A percentile compares a stretch with the other conserved stretches of the same genome.
Evolutionary conservation across 2,329 filamentous ascomycete species (phyloP).

Genomic region (Aspergillus intermedius): DNA sequence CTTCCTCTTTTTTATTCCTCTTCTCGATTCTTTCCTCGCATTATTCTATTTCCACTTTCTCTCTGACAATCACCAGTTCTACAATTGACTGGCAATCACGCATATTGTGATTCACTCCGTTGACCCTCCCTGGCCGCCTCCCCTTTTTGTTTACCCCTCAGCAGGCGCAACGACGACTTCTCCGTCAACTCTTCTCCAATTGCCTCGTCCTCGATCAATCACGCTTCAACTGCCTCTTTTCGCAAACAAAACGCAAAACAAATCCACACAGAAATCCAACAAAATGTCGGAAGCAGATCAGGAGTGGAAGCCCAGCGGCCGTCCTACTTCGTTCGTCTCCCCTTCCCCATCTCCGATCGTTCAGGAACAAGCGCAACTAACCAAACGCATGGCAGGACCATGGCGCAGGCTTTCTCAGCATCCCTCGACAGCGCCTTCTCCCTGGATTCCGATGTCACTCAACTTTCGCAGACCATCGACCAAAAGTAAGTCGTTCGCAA

Average conservation of each 20-base stretch:
- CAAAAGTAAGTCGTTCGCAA: constrained; percentile 59
- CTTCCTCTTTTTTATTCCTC: constrained; percentile 4
- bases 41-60: background rate
- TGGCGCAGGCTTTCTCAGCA: constrained; percentile 78
- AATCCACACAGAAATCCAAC: constrained; percentile 3
- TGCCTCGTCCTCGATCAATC: background rate
- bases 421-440: constrained; percentile 86
- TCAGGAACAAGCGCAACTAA: constrained; percentile 14
- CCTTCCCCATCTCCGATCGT: constrained; percentile 3
- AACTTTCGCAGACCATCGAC: constrained; percentile 67
- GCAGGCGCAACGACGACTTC: background rate
- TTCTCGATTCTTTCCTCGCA: background rate
- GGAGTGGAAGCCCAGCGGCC: constrained; percentile 73
- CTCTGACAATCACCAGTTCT: background rate
- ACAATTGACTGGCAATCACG: background rate
- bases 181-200: constrained; percentile 1
- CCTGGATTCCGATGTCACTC: constrained; percentile 69
- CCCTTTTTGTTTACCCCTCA: constrained; percentile 1
- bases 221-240: background rate
- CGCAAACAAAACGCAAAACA: background rate
- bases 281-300: constrained; percentile 59
- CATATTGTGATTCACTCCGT: background rate
- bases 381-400: constrained; percentile 54
- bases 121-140: constrained; percentile 16
- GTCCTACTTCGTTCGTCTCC: constrained; percentile 72